Percentiles rank a stretch among this genome's conserved stretches.
phyloP scores from a whole-genome alignment of 257 asterid species.

The Scutellaria baicalensis region DNA sequence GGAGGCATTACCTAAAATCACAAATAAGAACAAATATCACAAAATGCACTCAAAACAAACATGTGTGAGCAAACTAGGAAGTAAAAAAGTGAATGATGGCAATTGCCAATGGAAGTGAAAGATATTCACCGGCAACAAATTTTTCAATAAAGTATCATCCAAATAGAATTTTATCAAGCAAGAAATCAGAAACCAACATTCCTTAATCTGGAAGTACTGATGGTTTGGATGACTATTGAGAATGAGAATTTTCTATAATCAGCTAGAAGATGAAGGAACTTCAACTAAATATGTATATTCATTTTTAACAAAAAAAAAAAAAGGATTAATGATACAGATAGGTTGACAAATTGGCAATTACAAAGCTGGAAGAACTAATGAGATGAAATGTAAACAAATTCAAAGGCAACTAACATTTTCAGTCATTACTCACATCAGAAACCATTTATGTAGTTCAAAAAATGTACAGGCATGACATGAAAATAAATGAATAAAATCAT shows the following conservation, averaged over 20 bases:
- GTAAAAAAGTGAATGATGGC: not conserved
- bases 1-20: slow-evolving; percentile 99
- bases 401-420: not conserved
- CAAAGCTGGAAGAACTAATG: not conserved
- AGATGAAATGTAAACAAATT: not conserved
- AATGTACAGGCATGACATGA: not conserved
- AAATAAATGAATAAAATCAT: not conserved
- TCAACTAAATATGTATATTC: slow-evolving; percentile 1
- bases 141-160: too few species aligned
- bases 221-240: not conserved
- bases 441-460: not conserved
- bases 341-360: not conserved
- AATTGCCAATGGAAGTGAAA: not conserved
- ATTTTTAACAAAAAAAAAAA: not conserved
- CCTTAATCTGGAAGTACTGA: not conserved
- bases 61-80: slow-evolving; percentile 10
- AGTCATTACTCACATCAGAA: not conserved
- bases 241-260: not conserved
- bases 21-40: slow-evolving; percentile 51
- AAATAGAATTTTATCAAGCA: not conserved
- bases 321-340: not conserved
- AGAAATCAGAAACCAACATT: not conserved
- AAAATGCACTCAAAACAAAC: slow-evolving; percentile 18
- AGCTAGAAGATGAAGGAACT: not conserved
- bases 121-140: not conserved